These are phyloP conservation scores for Salix viminalis DNA, from an alignment of 345 rosid species.

Conservation along the genomic window DNA sequence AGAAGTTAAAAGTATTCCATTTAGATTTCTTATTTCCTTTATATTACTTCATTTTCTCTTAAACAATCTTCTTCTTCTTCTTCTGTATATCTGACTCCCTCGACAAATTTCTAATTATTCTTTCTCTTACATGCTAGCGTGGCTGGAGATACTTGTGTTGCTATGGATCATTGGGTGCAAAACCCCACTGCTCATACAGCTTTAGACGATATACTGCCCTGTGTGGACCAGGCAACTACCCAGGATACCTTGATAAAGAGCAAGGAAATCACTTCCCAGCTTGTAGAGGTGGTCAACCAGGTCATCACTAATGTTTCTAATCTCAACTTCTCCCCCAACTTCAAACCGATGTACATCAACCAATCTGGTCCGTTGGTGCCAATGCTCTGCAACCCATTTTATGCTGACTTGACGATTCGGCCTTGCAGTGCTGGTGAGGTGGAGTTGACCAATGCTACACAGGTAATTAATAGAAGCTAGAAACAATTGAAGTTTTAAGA, in stretches of 20 bases:
- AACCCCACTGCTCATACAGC: conserved; percentile 79
- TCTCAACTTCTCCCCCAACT: conserved; percentile 83
- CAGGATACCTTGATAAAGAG: conserved; percentile 61
- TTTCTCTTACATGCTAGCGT: conserved; percentile 42
- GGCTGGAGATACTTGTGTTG: conserved; percentile 81
- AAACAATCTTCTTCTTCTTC: not conserved
- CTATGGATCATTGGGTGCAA: conserved; percentile 83
- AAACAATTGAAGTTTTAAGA: not conserved
- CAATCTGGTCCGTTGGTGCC: conserved; percentile 91
- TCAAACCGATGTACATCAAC: conserved; percentile 66
- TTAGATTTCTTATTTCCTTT: not conserved
- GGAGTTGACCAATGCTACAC: conserved; percentile 66
- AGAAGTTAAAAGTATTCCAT: not conserved
- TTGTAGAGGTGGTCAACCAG: conserved; percentile 69
- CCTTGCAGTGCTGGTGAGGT: conserved; percentile 71
- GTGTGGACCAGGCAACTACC: conserved; percentile 72
- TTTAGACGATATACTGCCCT: conserved; percentile 76
- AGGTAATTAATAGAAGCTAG: conserved; percentile 38
- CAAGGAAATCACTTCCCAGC: conserved; percentile 74
- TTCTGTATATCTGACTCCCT: too few relatives aligned
- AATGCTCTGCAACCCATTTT: conserved; percentile 73
- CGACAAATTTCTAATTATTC: not conserved
- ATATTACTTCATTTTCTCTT: not conserved
- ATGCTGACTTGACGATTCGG: conserved; percentile 52
- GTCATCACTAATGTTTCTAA: conserved; percentile 94